A percentile compares a stretch with the other conserved stretches of the same genome.
Evolutionary conservation across 768 basidiomycete species (phyloP).

Genomic region (Lactarius tabidus): DNA sequence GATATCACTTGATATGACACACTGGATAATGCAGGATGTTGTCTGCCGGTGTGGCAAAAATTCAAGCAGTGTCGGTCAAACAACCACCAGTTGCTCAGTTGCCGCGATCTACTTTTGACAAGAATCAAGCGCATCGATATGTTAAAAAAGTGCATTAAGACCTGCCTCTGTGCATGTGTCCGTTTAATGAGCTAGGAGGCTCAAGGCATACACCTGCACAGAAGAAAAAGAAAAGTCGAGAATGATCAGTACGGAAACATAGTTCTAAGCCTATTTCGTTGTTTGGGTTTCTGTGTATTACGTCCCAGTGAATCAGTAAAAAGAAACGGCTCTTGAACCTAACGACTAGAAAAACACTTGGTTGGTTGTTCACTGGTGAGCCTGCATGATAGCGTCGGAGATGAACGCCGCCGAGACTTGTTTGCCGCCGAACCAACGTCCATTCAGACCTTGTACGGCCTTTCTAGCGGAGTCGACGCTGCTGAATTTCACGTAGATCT

Average conservation of each 20-base stretch:
- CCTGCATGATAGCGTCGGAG: conserved; percentile 91
- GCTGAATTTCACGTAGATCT: conserved; percentile 94
- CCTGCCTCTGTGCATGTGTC: conserved; percentile 26
- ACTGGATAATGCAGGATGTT: conserved; percentile 1
- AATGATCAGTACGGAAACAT: conserved; percentile 27
- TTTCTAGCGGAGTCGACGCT: conserved; percentile 73
- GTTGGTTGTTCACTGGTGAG: conserved; percentile 61
- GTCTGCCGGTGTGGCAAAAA: conserved; percentile 10
- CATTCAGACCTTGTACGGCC: conserved; percentile 86
- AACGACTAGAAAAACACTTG: conserved; percentile 11
- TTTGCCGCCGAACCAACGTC: conserved; percentile 95
- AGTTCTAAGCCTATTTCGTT: conserved; percentile 24
- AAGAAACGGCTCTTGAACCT: conserved; percentile 19
- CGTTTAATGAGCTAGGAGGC: conserved; percentile 20
- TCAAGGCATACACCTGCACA: conserved; percentile 25
- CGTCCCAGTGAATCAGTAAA: conserved; percentile 27
- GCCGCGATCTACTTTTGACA: conserved; percentile 23
- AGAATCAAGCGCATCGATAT: conserved; percentile 25
- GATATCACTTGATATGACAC: conserved; percentile 12
- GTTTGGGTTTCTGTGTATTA: conserved; percentile 21
- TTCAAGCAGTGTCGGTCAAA: conserved; percentile 12
- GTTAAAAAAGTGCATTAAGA: conserved; percentile 24
- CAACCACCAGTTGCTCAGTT: conserved; percentile 14
- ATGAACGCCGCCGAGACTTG: conserved; percentile 86
- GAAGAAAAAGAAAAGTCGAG: conserved; percentile 19